A percentile compares a stretch with the other conserved stretches of the same genome.
Conservation (phyloP, 2,329 filamentous ascomycete genomes). For the Scedosporium aurantiacum region DNA sequence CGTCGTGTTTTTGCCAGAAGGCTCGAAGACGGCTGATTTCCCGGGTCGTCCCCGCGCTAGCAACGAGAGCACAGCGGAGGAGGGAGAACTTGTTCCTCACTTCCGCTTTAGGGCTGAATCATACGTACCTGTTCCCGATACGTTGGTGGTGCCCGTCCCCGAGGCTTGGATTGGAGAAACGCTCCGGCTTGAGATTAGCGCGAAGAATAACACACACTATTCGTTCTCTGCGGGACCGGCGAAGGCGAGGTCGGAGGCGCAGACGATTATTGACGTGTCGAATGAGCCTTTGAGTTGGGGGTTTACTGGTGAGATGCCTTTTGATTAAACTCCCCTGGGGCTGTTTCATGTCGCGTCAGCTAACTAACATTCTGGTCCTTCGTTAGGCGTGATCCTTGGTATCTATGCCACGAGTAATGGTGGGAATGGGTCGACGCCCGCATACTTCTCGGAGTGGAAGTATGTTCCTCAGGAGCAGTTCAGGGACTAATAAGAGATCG, state of each 20-base stretch:
- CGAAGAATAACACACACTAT: slow-evolving; percentile 34
- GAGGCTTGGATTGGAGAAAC: slow-evolving; percentile 21
- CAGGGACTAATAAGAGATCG: slow-evolving; percentile 14
- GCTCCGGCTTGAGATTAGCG: slow-evolving; percentile 30
- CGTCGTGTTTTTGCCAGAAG: slow-evolving; percentile 23
- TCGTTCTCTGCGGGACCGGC: slow-evolving; percentile 25
- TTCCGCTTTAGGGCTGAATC: slow-evolving; percentile 34
- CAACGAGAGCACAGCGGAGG: slow-evolving; percentile 2
- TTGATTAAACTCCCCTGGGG: neutral
- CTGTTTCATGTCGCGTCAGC: neutral
- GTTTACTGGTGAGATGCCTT: slow-evolving; percentile 21
- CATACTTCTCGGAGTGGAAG: slow-evolving; percentile 36
- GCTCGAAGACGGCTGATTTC: slow-evolving; percentile 12
- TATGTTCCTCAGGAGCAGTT: slow-evolving; percentile 28
- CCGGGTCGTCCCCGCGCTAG: neutral
- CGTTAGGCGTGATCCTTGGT: slow-evolving; percentile 34
- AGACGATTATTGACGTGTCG: slow-evolving; percentile 19
- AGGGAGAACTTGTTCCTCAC: slow-evolving; percentile 21
- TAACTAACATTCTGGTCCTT: neutral
- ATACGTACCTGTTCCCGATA: slow-evolving; percentile 24
- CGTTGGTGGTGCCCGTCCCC: slow-evolving; percentile 27
- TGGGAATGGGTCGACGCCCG: slow-evolving; percentile 26
- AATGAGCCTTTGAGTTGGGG: slow-evolving; percentile 28
- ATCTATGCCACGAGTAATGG: slow-evolving; percentile 43
- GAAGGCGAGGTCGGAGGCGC: slow-evolving; percentile 18